Base-by-base conservation (phyloP, 371 early-diverging fungal species). In the Zopfochytrium polystomum region DNA sequence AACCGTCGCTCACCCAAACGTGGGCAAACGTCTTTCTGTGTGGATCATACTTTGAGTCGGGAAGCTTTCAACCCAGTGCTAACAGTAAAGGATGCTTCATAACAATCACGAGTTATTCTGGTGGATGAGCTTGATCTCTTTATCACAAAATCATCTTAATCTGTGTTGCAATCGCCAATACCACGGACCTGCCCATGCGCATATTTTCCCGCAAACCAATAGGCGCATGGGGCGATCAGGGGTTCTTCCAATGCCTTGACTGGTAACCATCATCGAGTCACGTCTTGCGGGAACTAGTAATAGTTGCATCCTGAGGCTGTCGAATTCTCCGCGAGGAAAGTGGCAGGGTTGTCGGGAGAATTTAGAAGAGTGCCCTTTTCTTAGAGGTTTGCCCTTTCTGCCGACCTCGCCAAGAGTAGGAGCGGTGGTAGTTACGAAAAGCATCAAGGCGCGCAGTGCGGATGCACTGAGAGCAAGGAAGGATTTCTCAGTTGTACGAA, bases 111-210 rank as follows among this genome's bases (percentile, higher is more conserved):
- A 26, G 90, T 98, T 4, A 87, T 99, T 1, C 67, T 99, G 52
- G 89, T 99, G 83, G 99, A 99, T 72, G 99, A 99, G 68, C 79
- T 99, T 47, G 99, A 99, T 75, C 72, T 95, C 33, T 74, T 99
- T 31, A 90, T 96, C 5, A 95, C 90, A 0, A 88, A 90, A 55
- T 95, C 2, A 77, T 87, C 50, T 71, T 99, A 15, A 85, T 97
- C 56, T 89, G 99, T 0, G 81, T 99, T 22, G 94, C 96, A 0
- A 90, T 99, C 47, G 99, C 99, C 27, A 99, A 99, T 68, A 99
- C 99, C 0, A 96, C 99, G 92, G 96, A 98, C 71, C 76, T 99
- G 27, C 99, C 98, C 0, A 98, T 98, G 66, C 84, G 94, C 50
- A 81, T 92, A 75, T 82, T 96, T 48, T 81, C 85, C n/a, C 90